phyloP scores from a whole-genome alignment of 148 eudicot species.

The Arctostaphylos glauca region DNA sequence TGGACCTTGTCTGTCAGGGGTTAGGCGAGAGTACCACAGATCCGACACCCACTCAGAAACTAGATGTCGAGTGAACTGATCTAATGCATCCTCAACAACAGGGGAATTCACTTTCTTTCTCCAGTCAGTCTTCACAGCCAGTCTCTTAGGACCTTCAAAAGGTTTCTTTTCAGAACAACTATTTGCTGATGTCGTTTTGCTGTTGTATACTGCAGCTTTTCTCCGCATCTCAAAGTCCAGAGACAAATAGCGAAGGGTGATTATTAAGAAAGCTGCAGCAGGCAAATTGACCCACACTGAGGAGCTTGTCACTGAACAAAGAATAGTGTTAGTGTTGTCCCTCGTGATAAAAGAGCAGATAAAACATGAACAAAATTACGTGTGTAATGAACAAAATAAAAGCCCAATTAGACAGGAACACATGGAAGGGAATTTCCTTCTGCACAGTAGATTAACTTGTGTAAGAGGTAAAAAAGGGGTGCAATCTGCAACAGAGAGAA shows the following conservation, averaged over 20 bases:
- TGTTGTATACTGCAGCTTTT: constrained; percentile 77
- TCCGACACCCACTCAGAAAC: constrained; percentile 97
- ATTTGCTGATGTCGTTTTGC: constrained; percentile 45
- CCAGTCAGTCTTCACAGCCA: constrained; percentile 62
- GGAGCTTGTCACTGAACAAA: constrained; percentile 82
- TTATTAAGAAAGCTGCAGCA: constrained; percentile 59
- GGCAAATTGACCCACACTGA: constrained; percentile 96
- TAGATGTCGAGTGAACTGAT: constrained; percentile 79
- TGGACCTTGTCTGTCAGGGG: constrained; percentile 91
- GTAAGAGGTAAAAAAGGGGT: neutral
- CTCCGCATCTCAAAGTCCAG: constrained; percentile 73
- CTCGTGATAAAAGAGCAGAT: neutral
- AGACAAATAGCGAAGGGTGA: constrained; percentile 69
- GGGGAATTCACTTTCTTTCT: constrained; percentile 83
- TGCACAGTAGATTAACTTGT: neutral
- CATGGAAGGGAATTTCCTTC: neutral
- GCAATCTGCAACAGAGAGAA: neutral
- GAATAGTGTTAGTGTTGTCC: constrained; percentile 14
- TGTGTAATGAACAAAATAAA: neutral
- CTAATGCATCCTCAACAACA: constrained; percentile 85
- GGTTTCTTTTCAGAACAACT: constrained; percentile 39
- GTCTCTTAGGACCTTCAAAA: constrained; percentile 38
- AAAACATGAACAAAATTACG: neutral
- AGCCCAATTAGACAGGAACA: neutral
- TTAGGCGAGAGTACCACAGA: constrained; percentile 88